A percentile compares a stretch with the other conserved stretches of the same genome.
These are phyloP conservation scores for Digitaria exilis DNA, from an alignment of 202 grass and related monocot species.

Conservation along the genomic window DNA sequence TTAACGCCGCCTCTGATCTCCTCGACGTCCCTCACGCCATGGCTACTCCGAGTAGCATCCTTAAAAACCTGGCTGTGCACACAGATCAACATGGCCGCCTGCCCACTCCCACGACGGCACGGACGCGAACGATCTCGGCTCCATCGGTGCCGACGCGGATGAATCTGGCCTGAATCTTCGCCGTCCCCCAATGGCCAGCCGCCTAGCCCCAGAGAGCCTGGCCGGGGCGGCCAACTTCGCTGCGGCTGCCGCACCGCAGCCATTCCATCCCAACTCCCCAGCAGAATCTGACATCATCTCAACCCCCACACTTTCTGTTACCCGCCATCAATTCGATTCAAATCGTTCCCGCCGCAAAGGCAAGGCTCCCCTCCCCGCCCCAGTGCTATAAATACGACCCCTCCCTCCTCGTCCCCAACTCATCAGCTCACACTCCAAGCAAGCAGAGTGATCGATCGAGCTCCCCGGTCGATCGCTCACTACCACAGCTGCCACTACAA, in stretches of 20 bases:
- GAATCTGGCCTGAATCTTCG: conserved; percentile 58
- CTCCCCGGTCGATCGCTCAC: not conserved
- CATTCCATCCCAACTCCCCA: conserved; percentile 30
- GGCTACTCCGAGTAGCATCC: conserved; percentile 44
- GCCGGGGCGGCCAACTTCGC: conserved; percentile 37
- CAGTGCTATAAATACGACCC: conserved; percentile 43
- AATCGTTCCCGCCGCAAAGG: conserved; percentile 51
- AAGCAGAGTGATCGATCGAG: conserved; percentile 4
- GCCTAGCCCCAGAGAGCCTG: no score
- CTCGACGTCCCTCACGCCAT: conserved; percentile 28
- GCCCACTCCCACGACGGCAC: not conserved
- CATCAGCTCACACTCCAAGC: conserved; percentile 37
- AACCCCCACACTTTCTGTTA: conserved; percentile 40
- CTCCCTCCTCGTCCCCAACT: conserved; percentile 25
- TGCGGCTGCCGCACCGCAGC: conserved; percentile 32
- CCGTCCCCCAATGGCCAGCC: not conserved
- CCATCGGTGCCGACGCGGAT: not conserved
- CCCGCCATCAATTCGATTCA: conserved; percentile 44
- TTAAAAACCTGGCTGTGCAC: conserved; percentile 42
- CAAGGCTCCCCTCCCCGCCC: no score
- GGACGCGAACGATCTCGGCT: not conserved
- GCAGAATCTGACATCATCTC: conserved; percentile 50
- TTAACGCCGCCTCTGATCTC: conserved; percentile 34
- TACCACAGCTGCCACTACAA: not conserved
- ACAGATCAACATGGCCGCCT: conserved; percentile 23